A percentile compares a stretch with the other conserved stretches of the same genome.
Evolutionary conservation across 495 filamentous ascomycete genomes (phyloP).

Genomic region (Chlorociboria aeruginascens): DNA sequence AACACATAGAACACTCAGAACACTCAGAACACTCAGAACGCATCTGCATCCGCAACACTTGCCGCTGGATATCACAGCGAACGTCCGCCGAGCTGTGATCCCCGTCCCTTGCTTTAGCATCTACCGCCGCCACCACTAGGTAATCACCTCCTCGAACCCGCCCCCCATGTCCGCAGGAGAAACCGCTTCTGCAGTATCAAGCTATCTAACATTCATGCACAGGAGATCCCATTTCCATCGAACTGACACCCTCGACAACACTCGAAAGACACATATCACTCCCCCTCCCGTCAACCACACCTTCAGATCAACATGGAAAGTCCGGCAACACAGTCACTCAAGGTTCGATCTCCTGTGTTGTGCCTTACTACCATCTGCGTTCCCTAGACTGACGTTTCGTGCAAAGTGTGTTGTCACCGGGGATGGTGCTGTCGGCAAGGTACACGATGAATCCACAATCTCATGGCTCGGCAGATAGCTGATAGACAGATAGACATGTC

Average conservation of each 20-base stretch:
- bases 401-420: constrained; percentile 81
- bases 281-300: constrained; percentile 4
- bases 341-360: constrained; percentile 28
- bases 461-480: constrained; percentile 1
- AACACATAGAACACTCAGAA: too few species aligned
- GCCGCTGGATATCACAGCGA: not conserved
- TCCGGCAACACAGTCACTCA: constrained; percentile 43
- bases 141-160: too few species aligned
- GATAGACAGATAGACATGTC: constrained; percentile 64
- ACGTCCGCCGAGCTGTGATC: too few species aligned
- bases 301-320: constrained; percentile 31
- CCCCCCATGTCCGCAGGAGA: too few species aligned
- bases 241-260: constrained; percentile 4
- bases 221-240: not conserved
- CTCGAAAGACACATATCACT: constrained; percentile 3
- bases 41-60: too few species aligned
- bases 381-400: constrained; percentile 7
- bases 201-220: too few species aligned
- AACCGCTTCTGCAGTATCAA: too few species aligned
- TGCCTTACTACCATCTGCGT: constrained; percentile 1
- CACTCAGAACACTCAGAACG: too few species aligned
- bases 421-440: constrained; percentile 96
- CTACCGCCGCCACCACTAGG: not conserved
- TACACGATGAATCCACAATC: not conserved
- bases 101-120: too few species aligned